Evolutionary conservation across 2,329 filamentous ascomycete species (phyloP).

Genomic region (Aspergillus phoenicis): DNA sequence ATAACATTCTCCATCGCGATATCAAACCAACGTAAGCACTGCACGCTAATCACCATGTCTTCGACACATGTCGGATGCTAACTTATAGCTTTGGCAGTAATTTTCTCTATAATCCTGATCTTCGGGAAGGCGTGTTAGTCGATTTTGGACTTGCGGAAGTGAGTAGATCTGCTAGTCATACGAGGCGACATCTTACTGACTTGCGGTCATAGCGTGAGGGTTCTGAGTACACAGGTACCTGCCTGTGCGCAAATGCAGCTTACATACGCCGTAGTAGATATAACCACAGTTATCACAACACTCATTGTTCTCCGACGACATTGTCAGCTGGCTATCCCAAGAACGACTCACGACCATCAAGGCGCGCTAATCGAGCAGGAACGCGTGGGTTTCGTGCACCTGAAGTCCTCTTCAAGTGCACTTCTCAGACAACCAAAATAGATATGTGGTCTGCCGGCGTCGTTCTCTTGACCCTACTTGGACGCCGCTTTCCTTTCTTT

Average conservation of each 20-base stretch:
- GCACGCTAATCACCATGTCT: not conserved
- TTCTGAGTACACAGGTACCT: constrained; percentile 53
- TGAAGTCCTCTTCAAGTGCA: constrained; percentile 96
- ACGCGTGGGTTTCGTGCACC: constrained; percentile 95
- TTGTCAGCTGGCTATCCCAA: constrained; percentile 76
- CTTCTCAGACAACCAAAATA: constrained; percentile 87
- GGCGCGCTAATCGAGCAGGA: constrained; percentile 89
- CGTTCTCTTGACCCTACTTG: constrained; percentile 93
- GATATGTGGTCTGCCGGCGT: constrained; percentile 97
- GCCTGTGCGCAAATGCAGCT: constrained; percentile 72
- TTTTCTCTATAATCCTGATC: constrained; percentile 83
- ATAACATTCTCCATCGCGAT: constrained; percentile 86
- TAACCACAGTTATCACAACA: constrained; percentile 62
- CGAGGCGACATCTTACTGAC: constrained; percentile 3
- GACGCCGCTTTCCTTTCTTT: constrained; percentile 94
- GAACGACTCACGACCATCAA: constrained; percentile 81
- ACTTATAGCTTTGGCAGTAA: constrained; percentile 54
- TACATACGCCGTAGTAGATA: constrained; percentile 62
- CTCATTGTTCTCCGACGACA: constrained; percentile 45
- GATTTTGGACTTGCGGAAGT: constrained; percentile 95
- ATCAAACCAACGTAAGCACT: constrained; percentile 79
- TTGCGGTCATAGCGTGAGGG: constrained; percentile 56
- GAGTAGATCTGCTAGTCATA: constrained; percentile 15
- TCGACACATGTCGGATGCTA: not conserved
- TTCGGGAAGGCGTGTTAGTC: constrained; percentile 84